phyloP scores from a whole-genome alignment of 352 stramenopile species.

The Pythium coloratum region DNA sequence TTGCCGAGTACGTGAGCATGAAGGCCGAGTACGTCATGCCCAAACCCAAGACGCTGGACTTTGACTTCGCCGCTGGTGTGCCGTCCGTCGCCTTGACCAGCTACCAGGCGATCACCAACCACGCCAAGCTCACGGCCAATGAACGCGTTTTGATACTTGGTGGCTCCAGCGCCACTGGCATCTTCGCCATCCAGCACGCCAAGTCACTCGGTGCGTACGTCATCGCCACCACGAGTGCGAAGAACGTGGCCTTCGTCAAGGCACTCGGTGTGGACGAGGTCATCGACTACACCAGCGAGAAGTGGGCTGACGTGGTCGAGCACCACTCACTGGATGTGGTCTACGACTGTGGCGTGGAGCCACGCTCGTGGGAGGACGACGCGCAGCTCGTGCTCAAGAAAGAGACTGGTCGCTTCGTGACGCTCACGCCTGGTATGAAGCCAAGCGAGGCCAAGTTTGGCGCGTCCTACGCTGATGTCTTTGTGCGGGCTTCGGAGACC shows the following conservation, averaged over 20 bases:
- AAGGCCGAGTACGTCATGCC: constrained; percentile 27
- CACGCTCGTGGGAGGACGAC: constrained; percentile 34
- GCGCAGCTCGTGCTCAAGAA: constrained; percentile 43
- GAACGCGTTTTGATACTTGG: constrained; percentile 15
- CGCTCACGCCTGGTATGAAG: constrained; percentile 29
- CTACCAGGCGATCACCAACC: constrained; percentile 34
- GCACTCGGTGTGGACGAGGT: constrained; percentile 40
- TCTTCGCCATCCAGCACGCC: constrained; percentile 38
- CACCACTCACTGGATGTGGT: constrained; percentile 27
- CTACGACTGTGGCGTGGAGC: constrained; percentile 31
- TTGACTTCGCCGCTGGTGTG: constrained; percentile 35
- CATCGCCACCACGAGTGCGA: constrained; percentile 35
- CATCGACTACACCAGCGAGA: constrained; percentile 43
- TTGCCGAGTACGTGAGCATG: constrained; percentile 44
- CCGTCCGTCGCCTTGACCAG: constrained; percentile 31
- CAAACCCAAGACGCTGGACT: constrained; percentile 44
- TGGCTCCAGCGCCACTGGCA: constrained; percentile 21
- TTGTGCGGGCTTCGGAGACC: not conserved
- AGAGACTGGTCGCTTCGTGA: constrained; percentile 43
- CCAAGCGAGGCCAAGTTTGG: constrained; percentile 59
- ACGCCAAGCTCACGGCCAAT: constrained; percentile 19
- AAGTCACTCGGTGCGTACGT: constrained; percentile 25
- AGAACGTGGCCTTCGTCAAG: constrained; percentile 40
- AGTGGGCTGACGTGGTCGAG: constrained; percentile 32
- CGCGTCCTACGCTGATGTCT: constrained; percentile 29